Percentiles rank a stretch among this genome's conserved stretches.
Conservation (phyloP, 305 asterid genomes). For the Striga hermonthica region DNA sequence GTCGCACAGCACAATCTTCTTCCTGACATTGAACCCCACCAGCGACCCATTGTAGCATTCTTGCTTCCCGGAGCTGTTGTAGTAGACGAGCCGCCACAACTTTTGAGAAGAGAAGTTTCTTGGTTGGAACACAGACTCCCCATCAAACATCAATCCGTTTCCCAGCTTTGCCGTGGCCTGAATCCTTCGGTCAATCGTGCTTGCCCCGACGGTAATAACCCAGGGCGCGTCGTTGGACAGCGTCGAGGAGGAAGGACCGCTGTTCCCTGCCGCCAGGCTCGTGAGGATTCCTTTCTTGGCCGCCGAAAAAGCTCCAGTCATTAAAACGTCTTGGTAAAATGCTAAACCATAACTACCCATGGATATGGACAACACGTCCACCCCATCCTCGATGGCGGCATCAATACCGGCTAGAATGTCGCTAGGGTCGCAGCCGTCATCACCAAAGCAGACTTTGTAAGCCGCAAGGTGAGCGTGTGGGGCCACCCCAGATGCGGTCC, state of each 20-base stretch:
- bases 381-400: neutral
- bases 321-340: slow-evolving; percentile 29
- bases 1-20: slow-evolving; percentile 27
- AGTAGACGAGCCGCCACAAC: slow-evolving; percentile 22
- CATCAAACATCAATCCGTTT: slow-evolving; percentile 25
- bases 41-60: slow-evolving; percentile 13
- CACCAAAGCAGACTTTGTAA: slow-evolving; percentile 21
- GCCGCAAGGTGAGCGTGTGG: slow-evolving; percentile 14
- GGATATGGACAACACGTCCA: slow-evolving; percentile 36
- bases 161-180: slow-evolving; percentile 29
- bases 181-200: slow-evolving; percentile 35
- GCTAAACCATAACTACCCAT: too few relatives aligned
- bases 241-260: slow-evolving; percentile 20
- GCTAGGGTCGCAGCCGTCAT: neutral
- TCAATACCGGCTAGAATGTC: neutral
- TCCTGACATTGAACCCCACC: too few relatives aligned
- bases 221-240: slow-evolving; percentile 35
- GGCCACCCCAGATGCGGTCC: slow-evolving; percentile 21
- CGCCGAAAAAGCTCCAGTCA: slow-evolving; percentile 39
- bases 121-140: slow-evolving; percentile 32
- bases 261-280: slow-evolving; percentile 36
- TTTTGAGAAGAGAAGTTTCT: slow-evolving; percentile 17
- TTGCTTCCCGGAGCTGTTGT: slow-evolving; percentile 14
- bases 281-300: slow-evolving; percentile 35
- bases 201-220: slow-evolving; percentile 43